Percentiles rank a stretch among this genome's conserved stretches.
phyloP scores from a whole-genome alignment of 768 basidiomycete species.

The Lentinula guzmanii region DNA sequence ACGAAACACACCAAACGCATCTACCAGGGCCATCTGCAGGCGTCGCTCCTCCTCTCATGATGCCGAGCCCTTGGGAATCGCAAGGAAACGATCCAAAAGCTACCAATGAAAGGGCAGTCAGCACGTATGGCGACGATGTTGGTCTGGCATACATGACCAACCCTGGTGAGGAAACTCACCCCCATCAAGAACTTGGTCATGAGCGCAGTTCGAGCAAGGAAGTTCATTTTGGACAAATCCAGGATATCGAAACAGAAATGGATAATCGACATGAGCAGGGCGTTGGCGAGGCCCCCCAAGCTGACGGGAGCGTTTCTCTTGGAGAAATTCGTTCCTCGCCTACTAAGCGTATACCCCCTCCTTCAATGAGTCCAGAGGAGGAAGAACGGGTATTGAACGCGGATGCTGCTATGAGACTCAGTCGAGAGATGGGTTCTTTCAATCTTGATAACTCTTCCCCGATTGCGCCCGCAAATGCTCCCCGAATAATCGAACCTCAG shows the following conservation, averaged over 20 bases:
- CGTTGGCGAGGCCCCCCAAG: neutral
- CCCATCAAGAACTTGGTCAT: neutral
- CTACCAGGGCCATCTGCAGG: slow-evolving; percentile 36
- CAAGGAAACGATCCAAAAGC: neutral
- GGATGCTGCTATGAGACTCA: slow-evolving; percentile 65
- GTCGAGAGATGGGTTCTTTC: slow-evolving; percentile 57
- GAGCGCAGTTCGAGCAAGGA: slow-evolving; percentile 20
- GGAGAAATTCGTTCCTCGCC: slow-evolving; percentile 1
- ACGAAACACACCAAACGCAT: slow-evolving; percentile 23
- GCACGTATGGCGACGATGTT: slow-evolving; percentile 24
- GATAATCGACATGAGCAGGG: slow-evolving; percentile 18
- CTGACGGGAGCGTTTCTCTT: neutral
- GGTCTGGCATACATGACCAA: slow-evolving; percentile 33
- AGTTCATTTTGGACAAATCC: slow-evolving; percentile 38
- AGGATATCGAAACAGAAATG: slow-evolving; percentile 32
- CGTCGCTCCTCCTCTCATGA: slow-evolving; percentile 26
- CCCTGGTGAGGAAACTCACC: slow-evolving; percentile 21
- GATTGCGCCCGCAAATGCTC: slow-evolving; percentile 8
- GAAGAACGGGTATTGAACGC: slow-evolving; percentile 55
- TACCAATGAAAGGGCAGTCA: slow-evolving; percentile 8
- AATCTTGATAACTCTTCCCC: slow-evolving; percentile 21
- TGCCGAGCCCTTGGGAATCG: neutral
- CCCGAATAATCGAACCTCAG: slow-evolving; percentile 5
- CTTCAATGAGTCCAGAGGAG: slow-evolving; percentile 30
- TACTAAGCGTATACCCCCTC: slow-evolving; percentile 28